Conservation (phyloP, 228 moss, liverwort and hornwort species). For the Sphagnum magellanicum region DNA sequence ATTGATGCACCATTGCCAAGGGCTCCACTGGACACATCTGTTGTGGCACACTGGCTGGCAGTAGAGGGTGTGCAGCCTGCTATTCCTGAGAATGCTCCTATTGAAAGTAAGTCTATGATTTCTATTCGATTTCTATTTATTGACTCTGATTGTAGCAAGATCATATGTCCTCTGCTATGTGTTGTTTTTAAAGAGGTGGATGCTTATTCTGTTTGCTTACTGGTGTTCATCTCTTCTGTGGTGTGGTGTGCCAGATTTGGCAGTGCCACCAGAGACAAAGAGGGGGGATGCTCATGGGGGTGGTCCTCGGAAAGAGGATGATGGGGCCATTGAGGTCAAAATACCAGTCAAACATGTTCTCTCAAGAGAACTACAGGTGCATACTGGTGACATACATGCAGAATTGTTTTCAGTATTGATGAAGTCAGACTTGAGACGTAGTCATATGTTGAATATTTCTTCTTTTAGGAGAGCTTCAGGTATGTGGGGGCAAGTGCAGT, state of each 20-base stretch:
- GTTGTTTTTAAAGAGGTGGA: neutral
- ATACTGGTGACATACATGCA: neutral
- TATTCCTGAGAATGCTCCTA: conserved; percentile 96
- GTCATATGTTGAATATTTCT: too few relatives aligned
- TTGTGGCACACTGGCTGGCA: conserved; percentile 93
- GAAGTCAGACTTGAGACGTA: too few relatives aligned
- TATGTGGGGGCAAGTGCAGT: too few relatives aligned
- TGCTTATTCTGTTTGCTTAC: too few relatives aligned
- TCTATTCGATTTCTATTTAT: too few relatives aligned
- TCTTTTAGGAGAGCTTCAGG: too few relatives aligned
- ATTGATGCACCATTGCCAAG: conserved; percentile 84
- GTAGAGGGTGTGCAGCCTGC: conserved; percentile 98
- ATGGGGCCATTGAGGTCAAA: conserved; percentile 67
- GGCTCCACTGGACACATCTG: conserved; percentile 89
- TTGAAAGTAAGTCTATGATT: conserved; percentile 50
- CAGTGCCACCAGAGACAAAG: conserved; percentile 66
- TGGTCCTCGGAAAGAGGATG: conserved; percentile 77
- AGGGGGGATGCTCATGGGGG: conserved; percentile 53
- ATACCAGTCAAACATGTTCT: conserved; percentile 89
- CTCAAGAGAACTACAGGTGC: conserved; percentile 92
- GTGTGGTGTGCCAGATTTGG: conserved; percentile 40
- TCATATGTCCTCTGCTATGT: neutral
- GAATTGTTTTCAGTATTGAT: too few relatives aligned
- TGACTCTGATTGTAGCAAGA: too few relatives aligned
- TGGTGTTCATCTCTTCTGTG: neutral